A percentile compares a stretch with the other conserved stretches of the same genome.
Evolutionary conservation across 2,329 filamentous ascomycete species (phyloP).

Genomic region (Cryphonectria nitschkei): DNA sequence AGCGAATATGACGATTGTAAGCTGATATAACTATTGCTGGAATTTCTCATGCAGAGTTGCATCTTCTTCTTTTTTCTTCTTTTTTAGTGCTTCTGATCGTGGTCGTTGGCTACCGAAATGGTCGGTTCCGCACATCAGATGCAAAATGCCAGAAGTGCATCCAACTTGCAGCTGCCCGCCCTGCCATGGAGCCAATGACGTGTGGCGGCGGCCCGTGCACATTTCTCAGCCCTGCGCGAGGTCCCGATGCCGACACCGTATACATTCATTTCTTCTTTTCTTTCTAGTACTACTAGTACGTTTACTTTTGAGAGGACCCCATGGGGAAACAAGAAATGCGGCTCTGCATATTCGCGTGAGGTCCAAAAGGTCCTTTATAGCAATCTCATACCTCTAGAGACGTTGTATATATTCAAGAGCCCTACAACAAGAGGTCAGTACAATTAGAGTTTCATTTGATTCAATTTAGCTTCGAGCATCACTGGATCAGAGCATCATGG

Average conservation of each 20-base stretch:
- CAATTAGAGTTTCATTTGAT: background rate
- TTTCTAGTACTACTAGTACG: background rate
- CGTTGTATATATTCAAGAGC: background rate
- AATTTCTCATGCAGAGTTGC: background rate
- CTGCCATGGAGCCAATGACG: slow-evolving; percentile 10
- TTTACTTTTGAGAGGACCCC: background rate
- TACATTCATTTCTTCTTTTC: background rate
- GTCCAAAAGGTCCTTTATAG: background rate
- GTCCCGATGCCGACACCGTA: background rate
- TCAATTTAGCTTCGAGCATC: background rate
- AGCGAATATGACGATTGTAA: background rate
- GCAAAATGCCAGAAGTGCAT: slow-evolving; percentile 15
- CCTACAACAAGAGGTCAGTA: background rate
- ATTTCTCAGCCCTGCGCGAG: slow-evolving; percentile 4
- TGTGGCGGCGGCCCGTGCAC: slow-evolving; percentile 12
- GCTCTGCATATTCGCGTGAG: background rate
- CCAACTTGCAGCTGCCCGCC: slow-evolving; percentile 3
- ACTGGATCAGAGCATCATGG: background rate
- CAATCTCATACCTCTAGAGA: background rate
- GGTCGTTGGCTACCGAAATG: slow-evolving; percentile 5
- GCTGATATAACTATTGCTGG: background rate
- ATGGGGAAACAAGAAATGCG: background rate
- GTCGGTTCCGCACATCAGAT: slow-evolving; percentile 9
- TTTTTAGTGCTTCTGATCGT: slow-evolving; percentile 1
- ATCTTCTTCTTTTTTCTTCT: background rate